These are phyloP conservation scores for Colletotrichum phormii DNA, from an alignment of 2,329 filamentous ascomycete species.

Conservation along the genomic window DNA sequence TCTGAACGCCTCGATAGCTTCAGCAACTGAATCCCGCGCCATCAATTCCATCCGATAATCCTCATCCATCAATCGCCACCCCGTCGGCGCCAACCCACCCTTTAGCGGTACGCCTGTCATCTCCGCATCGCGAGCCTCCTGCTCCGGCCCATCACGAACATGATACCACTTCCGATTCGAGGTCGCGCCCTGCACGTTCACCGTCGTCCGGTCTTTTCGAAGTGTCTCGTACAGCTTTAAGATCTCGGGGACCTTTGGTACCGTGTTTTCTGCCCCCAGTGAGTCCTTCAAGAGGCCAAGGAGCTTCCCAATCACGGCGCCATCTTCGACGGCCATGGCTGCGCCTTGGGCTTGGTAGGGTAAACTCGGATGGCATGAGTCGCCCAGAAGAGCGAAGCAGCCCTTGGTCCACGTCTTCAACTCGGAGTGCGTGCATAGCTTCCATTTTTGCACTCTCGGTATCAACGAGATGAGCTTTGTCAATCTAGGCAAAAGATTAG, in stretches of 20 bases:
- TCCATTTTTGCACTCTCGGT: conserved; percentile 30
- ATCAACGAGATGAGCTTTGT: conserved; percentile 20
- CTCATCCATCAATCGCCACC: conserved; percentile 14
- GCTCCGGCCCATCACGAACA: conserved; percentile 19
- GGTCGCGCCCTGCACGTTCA: conserved; percentile 4
- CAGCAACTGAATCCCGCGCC: conserved; percentile 4
- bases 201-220: not conserved
- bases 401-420: conserved; percentile 15
- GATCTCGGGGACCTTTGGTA: conserved; percentile 3
- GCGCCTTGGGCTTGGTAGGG: conserved; percentile 43
- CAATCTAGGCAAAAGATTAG: not conserved
- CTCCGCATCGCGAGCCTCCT: conserved; percentile 24
- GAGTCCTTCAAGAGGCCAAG: conserved; percentile 40
- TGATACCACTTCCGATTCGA: conserved; percentile 33
- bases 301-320: conserved; percentile 39
- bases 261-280: not conserved
- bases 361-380: conserved; percentile 36
- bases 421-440: conserved; percentile 8
- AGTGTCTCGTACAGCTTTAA: conserved; percentile 11
- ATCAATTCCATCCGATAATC: not conserved
- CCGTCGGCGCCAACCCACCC: not conserved
- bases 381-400: conserved; percentile 35
- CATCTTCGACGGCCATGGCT: conserved; percentile 43
- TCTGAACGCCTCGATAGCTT: conserved; percentile 1
- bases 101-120: not conserved